Percentiles rank a stretch among this genome's conserved stretches.
Evolutionary conservation across 371 early-diverging fungal species (phyloP).

Genomic region (Lichtheimia ramosa): DNA sequence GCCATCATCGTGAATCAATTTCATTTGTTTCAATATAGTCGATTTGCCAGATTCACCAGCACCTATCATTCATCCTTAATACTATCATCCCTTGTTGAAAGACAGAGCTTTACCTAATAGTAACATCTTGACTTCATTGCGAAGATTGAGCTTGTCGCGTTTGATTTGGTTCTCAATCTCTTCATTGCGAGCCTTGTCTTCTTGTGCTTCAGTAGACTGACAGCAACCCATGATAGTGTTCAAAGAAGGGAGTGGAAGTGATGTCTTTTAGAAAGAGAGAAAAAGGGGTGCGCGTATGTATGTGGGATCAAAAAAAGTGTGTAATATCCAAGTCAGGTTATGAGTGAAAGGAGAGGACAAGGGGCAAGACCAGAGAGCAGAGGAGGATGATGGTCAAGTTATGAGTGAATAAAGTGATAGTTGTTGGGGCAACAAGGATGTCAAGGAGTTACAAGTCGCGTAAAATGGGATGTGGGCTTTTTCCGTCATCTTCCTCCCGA

Average conservation of each 20-base stretch:
- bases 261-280: not conserved
- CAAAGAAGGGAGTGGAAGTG: not conserved
- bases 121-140: slow-evolving; percentile 95
- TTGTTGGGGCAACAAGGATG: not conserved
- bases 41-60: slow-evolving; percentile 98
- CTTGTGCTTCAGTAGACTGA: slow-evolving; percentile 79
- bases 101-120: slow-evolving; percentile 70
- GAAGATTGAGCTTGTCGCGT: slow-evolving; percentile 73
- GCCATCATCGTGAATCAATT: slow-evolving; percentile 93
- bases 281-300: not conserved
- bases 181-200: slow-evolving; percentile 78
- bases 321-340: not conserved
- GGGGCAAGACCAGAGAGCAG: not conserved
- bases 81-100: not conserved
- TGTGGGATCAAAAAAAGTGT: not conserved
- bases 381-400: not conserved
- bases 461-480: too few relatives aligned
- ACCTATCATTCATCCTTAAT: slow-evolving; percentile 52
- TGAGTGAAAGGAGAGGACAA: slow-evolving; percentile 1
- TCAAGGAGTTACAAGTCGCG: too few relatives aligned
- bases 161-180: slow-evolving; percentile 90
- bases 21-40: slow-evolving; percentile 97
- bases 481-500: too few relatives aligned
- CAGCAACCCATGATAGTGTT: slow-evolving; percentile 85
- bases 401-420: not conserved